phyloP scores from a whole-genome alignment of 345 rosid species.

The Anastatica hierochuntica region DNA sequence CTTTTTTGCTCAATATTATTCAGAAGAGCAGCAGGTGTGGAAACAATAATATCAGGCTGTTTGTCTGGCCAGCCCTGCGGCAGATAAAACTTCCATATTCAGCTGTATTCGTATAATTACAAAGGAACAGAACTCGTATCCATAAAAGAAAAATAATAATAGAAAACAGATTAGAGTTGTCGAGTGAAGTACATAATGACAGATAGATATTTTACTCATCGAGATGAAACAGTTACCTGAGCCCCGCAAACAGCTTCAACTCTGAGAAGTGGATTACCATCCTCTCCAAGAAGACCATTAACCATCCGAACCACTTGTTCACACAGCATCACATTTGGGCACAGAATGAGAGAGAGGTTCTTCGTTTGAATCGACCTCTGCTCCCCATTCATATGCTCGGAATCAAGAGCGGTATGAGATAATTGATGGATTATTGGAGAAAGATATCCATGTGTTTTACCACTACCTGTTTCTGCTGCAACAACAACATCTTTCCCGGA shows the following conservation, averaged over 20 bases:
- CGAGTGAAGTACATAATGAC: no score
- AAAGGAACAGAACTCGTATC: no score
- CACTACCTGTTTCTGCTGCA: slow-evolving; percentile 97
- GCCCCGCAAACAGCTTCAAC: slow-evolving; percentile 65
- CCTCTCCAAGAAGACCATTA: slow-evolving; percentile 43
- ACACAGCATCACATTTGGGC: slow-evolving; percentile 83
- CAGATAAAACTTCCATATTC: slow-evolving; percentile 4
- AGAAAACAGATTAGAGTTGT: no score
- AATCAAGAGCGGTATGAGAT: slow-evolving; percentile 9
- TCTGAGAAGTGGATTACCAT: slow-evolving; percentile 60
- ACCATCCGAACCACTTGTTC: slow-evolving; percentile 94
- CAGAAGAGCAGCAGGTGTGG: slow-evolving; percentile 85
- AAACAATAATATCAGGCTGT: slow-evolving; percentile 64
- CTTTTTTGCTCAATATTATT: slow-evolving; percentile 62
- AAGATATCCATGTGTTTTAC: slow-evolving; percentile 80
- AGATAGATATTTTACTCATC: no score
- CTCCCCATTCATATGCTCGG: slow-evolving; percentile 6
- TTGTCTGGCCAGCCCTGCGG: slow-evolving; percentile 89
- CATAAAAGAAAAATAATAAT: background rate
- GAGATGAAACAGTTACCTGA: no score
- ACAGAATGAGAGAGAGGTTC: slow-evolving; percentile 56
- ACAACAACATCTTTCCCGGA: slow-evolving; percentile 81
- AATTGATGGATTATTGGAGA: slow-evolving; percentile 64
- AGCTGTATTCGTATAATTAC: no score
- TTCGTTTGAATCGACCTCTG: slow-evolving; percentile 5